A percentile compares a stretch with the other conserved stretches of the same genome.
Conservation (phyloP, 1,139 yeast species). For the Taiozyma sp. region DNA sequence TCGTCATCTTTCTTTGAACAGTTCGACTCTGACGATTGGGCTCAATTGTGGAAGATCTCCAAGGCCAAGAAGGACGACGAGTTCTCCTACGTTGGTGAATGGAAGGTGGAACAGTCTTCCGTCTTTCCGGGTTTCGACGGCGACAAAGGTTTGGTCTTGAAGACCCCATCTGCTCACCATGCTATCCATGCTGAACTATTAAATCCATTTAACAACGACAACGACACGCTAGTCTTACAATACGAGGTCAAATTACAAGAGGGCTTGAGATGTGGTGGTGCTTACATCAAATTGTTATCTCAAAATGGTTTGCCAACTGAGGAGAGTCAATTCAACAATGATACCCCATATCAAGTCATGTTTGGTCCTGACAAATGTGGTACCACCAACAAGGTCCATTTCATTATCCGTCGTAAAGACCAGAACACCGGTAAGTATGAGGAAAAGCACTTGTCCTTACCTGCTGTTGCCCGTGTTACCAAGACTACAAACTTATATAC, state of each 20-base stretch:
- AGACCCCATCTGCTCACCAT: slow-evolving; percentile 70
- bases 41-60: slow-evolving; percentile 60
- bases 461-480: slow-evolving; percentile 61
- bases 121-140: slow-evolving; percentile 51
- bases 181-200: slow-evolving; percentile 65
- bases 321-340: slow-evolving; percentile 45
- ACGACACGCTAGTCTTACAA: slow-evolving; percentile 71
- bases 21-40: slow-evolving; percentile 42
- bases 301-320: slow-evolving; percentile 39
- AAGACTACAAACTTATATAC: slow-evolving; percentile 66
- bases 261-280: slow-evolving; percentile 81
- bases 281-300: slow-evolving; percentile 70
- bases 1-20: slow-evolving; percentile 60
- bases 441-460: slow-evolving; percentile 61
- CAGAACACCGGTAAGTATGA: slow-evolving; percentile 51
- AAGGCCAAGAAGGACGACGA: slow-evolving; percentile 48
- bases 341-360: slow-evolving; percentile 77
- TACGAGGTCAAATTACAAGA: slow-evolving; percentile 83
- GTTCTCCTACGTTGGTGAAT: slow-evolving; percentile 60
- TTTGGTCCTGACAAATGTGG: slow-evolving; percentile 97
- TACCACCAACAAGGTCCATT: slow-evolving; percentile 68
- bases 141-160: slow-evolving; percentile 72
- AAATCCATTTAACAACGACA: slow-evolving; percentile 47
- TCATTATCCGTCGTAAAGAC: slow-evolving; percentile 57
- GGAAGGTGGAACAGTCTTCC: slow-evolving; percentile 61